A percentile compares a stretch with the other conserved stretches of the same genome.
Conservation (phyloP, 352 stramenopile genomes). For the Aphanomyces astaci region DNA sequence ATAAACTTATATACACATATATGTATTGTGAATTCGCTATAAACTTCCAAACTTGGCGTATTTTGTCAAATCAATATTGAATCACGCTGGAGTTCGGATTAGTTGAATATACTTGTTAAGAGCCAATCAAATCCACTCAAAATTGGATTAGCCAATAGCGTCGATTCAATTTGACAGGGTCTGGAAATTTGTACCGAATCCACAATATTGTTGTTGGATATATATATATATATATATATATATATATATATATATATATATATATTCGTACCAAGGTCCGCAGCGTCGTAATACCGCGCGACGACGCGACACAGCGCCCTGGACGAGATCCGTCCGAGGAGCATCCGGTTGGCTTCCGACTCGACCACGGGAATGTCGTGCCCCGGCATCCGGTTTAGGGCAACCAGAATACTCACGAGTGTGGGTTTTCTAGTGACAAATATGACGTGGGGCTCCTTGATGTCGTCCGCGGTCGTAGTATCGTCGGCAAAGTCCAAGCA, state of each 20-base stretch:
- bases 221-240: no score
- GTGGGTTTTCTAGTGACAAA: constrained; percentile 67
- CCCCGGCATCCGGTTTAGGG: constrained; percentile 58
- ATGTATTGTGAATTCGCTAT: no score
- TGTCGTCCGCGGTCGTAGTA: constrained; percentile 45
- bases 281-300: not conserved
- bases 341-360: constrained; percentile 60
- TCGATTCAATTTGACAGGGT: no score
- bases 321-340: constrained; percentile 59
- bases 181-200: no score
- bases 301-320: constrained; percentile 19
- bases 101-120: no score
- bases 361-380: constrained; percentile 74
- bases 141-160: no score
- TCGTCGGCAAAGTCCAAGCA: constrained; percentile 63
- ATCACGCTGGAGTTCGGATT: no score
- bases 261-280: not conserved
- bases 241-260: not conserved
- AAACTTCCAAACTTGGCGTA: no score
- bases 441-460: constrained; percentile 62
- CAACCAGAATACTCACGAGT: constrained; percentile 55
- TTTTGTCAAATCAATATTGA: no score
- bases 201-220: no score
- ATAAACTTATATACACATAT: no score
- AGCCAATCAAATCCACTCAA: no score